Base-by-base conservation (phyloP, 2,329 filamentous ascomycete species). In the Ceratocystis diversiconidia region DNA sequence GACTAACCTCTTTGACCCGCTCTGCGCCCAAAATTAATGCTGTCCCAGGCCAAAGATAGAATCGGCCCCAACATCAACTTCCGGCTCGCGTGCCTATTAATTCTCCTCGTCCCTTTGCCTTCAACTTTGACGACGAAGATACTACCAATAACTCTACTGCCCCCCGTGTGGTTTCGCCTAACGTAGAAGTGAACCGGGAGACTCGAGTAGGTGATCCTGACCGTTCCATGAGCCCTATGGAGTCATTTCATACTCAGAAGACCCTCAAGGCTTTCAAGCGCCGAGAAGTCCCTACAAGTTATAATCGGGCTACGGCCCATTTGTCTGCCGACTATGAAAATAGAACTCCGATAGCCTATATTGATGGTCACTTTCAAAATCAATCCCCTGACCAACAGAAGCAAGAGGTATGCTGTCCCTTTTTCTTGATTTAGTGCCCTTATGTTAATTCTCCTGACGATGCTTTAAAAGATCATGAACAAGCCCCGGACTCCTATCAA, bases 41-140 rank as follows among this genome's bases (percentile, higher is more conserved):
- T 48, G 61, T 52, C 15, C 7, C 61, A 41, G 63, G 63, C 60
- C 63, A 65, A 60, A 67, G 66, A 67, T 67, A 67, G 66, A 67
- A 67, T 67, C 66, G 63, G 57, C 43, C 63, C 7, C 63, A 67
- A 50, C 63, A 65, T 41, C 60, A 48, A 43, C 62, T 60, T 36
- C 46, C 63, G 19, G 43, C 60, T 48, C 48, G 50, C 25, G 46
- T 59, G n/a, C 30, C 61, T 10, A 19, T 36, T 32, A 60, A 15
- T 15, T 61, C 63, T 22, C 48, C 63, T 57, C 57, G 63, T 22
- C 41, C 36, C 5, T 55, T 57, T 57, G 43, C 52, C 43, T 66
- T 64, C 55, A 55, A 52, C 55, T 66, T 64, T 44, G 25, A 44
- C 6, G 60, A 63, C 22, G 41, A 50, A 44, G 63, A 62, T 17